phyloP scores from a whole-genome alignment of 176 grass and related monocot genomes.

The Bolboschoenus planiculmis region DNA sequence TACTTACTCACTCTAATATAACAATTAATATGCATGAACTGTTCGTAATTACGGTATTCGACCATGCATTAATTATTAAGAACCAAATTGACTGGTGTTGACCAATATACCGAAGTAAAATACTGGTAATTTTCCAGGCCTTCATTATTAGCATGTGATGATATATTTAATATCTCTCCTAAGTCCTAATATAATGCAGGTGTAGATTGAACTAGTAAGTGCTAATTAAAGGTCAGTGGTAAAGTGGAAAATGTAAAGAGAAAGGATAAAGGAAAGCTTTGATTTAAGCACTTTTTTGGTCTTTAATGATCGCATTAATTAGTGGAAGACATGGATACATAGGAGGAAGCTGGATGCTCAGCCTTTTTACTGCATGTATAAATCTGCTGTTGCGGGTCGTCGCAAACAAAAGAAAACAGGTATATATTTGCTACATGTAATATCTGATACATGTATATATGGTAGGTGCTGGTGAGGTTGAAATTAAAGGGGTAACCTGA shows the following conservation, averaged over 20 bases:
- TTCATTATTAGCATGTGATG: too few relatives aligned
- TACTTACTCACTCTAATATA: too few relatives aligned
- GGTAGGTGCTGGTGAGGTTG: neutral
- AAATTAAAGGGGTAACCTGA: neutral
- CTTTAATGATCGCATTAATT: slow-evolving; percentile 16
- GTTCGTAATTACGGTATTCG: too few relatives aligned
- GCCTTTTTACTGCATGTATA: neutral
- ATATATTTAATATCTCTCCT: too few relatives aligned
- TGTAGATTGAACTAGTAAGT: neutral
- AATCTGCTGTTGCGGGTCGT: neutral
- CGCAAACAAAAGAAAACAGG: neutral
- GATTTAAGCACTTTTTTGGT: slow-evolving; percentile 10
- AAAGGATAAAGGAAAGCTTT: slow-evolving; percentile 14
- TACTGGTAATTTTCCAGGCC: neutral
- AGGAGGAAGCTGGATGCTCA: neutral
- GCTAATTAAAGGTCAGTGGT: slow-evolving; percentile 12
- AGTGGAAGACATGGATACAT: slow-evolving; percentile 15
- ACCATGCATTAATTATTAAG: neutral
- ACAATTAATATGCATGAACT: too few relatives aligned
- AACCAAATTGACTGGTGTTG: neutral
- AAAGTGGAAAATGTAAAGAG: slow-evolving; percentile 18
- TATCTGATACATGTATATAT: slow-evolving; percentile 3
- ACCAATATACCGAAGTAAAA: neutral
- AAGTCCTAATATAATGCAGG: neutral
- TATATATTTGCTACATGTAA: neutral